Conservation (phyloP, 306 rosid species). For the Prunus kanzakura region DNA sequence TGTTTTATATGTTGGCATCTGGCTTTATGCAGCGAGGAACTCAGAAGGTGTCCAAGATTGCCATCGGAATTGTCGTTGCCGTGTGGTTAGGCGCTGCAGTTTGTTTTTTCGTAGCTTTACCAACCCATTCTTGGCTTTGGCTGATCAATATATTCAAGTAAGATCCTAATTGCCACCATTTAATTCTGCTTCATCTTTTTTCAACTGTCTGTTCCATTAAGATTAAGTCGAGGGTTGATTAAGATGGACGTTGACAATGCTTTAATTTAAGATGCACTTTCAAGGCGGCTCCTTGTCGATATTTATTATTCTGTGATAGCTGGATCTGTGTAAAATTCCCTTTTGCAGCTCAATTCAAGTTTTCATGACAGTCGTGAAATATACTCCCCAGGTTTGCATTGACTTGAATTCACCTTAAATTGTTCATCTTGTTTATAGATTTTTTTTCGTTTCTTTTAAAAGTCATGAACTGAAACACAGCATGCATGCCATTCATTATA, state of each 20-base stretch:
- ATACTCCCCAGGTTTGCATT: constrained; percentile 74
- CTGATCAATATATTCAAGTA: constrained; percentile 71
- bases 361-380: constrained; percentile 70
- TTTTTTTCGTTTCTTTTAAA: not conserved
- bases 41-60: constrained; percentile 64
- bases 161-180: not conserved
- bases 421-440: not conserved
- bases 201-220: no score
- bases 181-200: no score
- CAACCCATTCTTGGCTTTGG: constrained; percentile 83
- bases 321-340: not conserved
- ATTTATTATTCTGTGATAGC: not conserved
- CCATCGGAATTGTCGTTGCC: constrained; percentile 42
- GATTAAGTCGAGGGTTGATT: not conserved
- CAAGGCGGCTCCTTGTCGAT: not conserved
- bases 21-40: constrained; percentile 59
- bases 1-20: no score
- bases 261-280: not conserved
- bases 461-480: not conserved
- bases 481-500: not conserved
- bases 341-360: constrained; percentile 78
- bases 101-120: constrained; percentile 68
- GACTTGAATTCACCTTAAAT: not conserved
- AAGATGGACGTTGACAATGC: not conserved
- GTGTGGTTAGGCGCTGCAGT: constrained; percentile 65